Conservation (phyloP, 306 rosid species). For the Abrus pulchellus region DNA sequence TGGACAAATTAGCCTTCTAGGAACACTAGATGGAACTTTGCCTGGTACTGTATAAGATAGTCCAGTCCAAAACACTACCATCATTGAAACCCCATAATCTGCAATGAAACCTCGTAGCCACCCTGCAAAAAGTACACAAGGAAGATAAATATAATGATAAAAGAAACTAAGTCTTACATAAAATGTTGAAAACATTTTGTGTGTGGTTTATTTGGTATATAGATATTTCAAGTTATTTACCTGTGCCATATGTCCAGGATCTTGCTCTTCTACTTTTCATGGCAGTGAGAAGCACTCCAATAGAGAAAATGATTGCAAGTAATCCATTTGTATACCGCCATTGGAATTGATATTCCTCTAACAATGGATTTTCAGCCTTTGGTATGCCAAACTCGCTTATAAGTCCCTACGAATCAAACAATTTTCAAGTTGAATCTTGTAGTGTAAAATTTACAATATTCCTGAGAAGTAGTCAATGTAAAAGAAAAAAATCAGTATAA, state of each 20-base stretch:
- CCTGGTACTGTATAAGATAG: slow-evolving; percentile 63
- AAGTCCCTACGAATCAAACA: slow-evolving; percentile 64
- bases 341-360: slow-evolving; percentile 59
- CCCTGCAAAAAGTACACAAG: slow-evolving; percentile 53
- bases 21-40: slow-evolving; percentile 72
- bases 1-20: slow-evolving; percentile 76
- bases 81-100: slow-evolving; percentile 80
- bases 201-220: not conserved
- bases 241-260: slow-evolving; percentile 78
- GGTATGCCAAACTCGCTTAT: slow-evolving; percentile 63
- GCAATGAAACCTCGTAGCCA: slow-evolving; percentile 69
- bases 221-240: slow-evolving; percentile 44
- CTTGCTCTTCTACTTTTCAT: slow-evolving; percentile 73
- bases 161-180: not conserved
- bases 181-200: not conserved
- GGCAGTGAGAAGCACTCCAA: slow-evolving; percentile 67
- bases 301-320: slow-evolving; percentile 66
- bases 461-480: too few relatives aligned
- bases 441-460: not conserved
- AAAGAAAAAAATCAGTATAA: too few relatives aligned
- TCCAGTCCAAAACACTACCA: slow-evolving; percentile 75
- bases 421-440: slow-evolving; percentile 12
- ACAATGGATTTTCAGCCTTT: slow-evolving; percentile 47
- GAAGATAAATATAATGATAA: slow-evolving; percentile 21
- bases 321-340: slow-evolving; percentile 79